A percentile compares a stretch with the other conserved stretches of the same genome.
Conservation (phyloP, 2,329 filamentous ascomycete species). For the Microthyrium microscopicum region DNA sequence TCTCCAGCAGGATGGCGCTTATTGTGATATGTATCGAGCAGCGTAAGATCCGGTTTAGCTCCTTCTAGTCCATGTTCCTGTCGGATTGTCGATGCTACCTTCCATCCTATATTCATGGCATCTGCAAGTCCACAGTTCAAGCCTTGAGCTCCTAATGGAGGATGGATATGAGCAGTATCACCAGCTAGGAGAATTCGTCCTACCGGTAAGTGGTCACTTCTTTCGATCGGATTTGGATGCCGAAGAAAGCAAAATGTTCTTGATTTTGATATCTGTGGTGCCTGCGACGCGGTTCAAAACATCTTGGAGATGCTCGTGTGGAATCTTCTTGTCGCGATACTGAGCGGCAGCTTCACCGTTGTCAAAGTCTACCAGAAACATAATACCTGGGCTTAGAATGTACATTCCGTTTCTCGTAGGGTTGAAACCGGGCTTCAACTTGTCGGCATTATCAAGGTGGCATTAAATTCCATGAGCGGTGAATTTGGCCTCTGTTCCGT, state of each 20-base stretch:
- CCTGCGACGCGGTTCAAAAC: constrained; percentile 23
- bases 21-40: too few relatives aligned
- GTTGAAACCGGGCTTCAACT: constrained; percentile 29
- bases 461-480: constrained; percentile 39
- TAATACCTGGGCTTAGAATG: constrained; percentile 35
- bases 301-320: constrained; percentile 24
- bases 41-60: too few relatives aligned
- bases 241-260: constrained; percentile 28
- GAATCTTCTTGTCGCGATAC: constrained; percentile 21
- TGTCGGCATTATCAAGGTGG: constrained; percentile 26
- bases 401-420: constrained; percentile 35
- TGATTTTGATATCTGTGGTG: too few relatives aligned
- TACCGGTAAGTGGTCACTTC: constrained; percentile 17
- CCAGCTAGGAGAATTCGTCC: constrained; percentile 37
- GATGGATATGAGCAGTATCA: constrained; percentile 41
- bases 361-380: constrained; percentile 38
- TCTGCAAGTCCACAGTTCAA: constrained; percentile 42
- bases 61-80: too few relatives aligned
- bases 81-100: too few relatives aligned
- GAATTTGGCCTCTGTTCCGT: constrained; percentile 32
- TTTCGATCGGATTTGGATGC: constrained; percentile 24
- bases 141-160: constrained; percentile 38
- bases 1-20: too few relatives aligned
- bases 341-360: constrained; percentile 26
- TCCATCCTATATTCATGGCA: constrained; percentile 38